These are phyloP conservation scores for Candida orba DNA, from an alignment of 805 yeast species.

Conservation along the genomic window DNA sequence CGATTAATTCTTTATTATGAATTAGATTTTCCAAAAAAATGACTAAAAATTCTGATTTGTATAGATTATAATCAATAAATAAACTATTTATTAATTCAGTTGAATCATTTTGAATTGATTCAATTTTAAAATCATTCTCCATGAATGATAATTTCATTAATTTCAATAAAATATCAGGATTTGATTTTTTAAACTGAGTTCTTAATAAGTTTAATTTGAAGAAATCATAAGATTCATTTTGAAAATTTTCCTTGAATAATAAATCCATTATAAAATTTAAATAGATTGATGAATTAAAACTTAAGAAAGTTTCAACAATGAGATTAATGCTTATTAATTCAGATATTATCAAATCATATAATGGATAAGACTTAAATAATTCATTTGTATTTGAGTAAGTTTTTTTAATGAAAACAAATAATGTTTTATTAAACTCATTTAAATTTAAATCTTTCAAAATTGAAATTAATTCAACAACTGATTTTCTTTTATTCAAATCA, in stretches of 20 bases:
- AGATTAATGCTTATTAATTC: constrained; percentile 29
- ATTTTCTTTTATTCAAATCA: constrained; percentile 4
- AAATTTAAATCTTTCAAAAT: constrained; percentile 17
- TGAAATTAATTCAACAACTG: constrained; percentile 14
- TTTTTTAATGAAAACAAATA: constrained; percentile 24
- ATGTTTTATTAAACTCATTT: constrained; percentile 20
- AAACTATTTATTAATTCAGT: constrained; percentile 18
- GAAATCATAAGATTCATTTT: constrained; percentile 10
- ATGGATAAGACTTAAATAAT: constrained; percentile 28
- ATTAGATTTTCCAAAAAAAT: constrained; percentile 14
- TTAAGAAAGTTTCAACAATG: constrained; percentile 27
- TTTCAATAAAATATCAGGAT: constrained; percentile 14
- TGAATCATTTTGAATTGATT: constrained; percentile 20
- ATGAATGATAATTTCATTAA: constrained; percentile 12
- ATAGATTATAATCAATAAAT: constrained; percentile 13
- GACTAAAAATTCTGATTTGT: constrained; percentile 15
- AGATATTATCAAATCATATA: constrained; percentile 31
- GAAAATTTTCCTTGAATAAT: constrained; percentile 16
- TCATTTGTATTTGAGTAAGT: constrained; percentile 25
- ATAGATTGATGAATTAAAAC: constrained; percentile 16
- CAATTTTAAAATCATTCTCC: constrained; percentile 10
- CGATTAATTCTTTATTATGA: constrained; percentile 9
- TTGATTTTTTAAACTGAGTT: constrained; percentile 13
- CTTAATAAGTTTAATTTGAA: constrained; percentile 19
- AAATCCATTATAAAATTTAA: constrained; percentile 17